Base-by-base conservation (phyloP, 2,329 filamentous ascomycete species). In the Ceratocystis destructans region DNA sequence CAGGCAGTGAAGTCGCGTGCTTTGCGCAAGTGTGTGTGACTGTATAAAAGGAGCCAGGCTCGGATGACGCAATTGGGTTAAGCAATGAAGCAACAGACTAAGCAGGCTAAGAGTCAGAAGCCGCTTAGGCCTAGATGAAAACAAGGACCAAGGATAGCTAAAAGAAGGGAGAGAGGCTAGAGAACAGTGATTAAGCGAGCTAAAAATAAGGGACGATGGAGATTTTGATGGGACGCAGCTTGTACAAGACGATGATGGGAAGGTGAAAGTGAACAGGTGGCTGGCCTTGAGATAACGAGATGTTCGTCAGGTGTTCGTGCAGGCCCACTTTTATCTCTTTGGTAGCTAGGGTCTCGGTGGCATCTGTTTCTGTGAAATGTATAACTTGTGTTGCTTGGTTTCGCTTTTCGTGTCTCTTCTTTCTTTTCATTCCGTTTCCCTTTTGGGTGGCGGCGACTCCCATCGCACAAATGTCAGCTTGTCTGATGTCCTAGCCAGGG, bases 41-140 rank as follows among this genome's bases (percentile, higher is more conserved):
- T 15, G 28, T 37, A 6, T n/a, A 48, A 44, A 66, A 64, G 64
- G 59, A 68, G 48, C 64, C 17, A 61, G 59, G 41, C 64, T 61
- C 12, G 62, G 44, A 68, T 68, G 67, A 66, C 67, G 64, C 67
- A 68, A 68, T 68, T 65, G 44, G 61, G 28, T 28, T 7, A 46
- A 46, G n/a, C 62, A 64, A 64, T 50, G 22, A 17, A 64, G 50
- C 28, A 55, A 55, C 20, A 33, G 37, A 12, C 37, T 12, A 41
- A 41, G 10, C 46, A 53, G 33, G 46, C 20, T 6, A 44, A 46
- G 25, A 64, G 46, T 64, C 46, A 64, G 10, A 48, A n/a, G 48
- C 37, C 37, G 57, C 55, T 62, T 62, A 22, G 57, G 28, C 45
- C 37, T 41, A 15, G 10, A 12, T 4, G 37, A 12, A 45, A 31